These are phyloP conservation scores for Leccinum fallax DNA, from an alignment of 1,284 basidiomycete species.

Conservation along the genomic window DNA sequence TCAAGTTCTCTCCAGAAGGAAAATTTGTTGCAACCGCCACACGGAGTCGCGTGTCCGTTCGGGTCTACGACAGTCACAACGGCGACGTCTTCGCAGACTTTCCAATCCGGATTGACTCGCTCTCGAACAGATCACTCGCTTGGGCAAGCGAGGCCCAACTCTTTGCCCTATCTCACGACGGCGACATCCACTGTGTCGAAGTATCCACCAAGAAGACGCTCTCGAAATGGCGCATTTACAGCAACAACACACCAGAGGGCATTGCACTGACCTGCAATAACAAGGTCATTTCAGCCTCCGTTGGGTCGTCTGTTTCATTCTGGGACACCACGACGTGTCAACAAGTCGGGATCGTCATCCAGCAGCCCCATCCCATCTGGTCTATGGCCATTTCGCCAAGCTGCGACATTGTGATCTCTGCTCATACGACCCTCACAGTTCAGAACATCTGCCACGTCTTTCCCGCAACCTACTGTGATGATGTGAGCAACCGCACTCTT, in stretches of 20 bases:
- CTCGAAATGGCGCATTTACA: neutral
- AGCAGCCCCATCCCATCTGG: neutral
- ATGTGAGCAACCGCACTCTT: neutral
- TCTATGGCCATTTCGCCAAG: too few relatives aligned
- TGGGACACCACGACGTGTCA: neutral
- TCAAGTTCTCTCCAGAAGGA: neutral
- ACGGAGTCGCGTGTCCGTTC: neutral
- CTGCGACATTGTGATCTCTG: too few relatives aligned
- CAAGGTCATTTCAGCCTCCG: neutral
- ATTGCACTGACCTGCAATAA: too few relatives aligned
- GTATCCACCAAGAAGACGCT: neutral
- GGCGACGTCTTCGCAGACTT: neutral
- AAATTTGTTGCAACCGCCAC: neutral
- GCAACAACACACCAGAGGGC: neutral
- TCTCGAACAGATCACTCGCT: neutral
- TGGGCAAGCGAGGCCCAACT: neutral
- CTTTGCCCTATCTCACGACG: neutral
- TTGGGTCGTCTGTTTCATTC: neutral
- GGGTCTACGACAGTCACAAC: neutral
- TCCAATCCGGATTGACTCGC: neutral
- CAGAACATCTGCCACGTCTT: too few relatives aligned
- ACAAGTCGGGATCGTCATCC: neutral
- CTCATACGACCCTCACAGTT: too few relatives aligned
- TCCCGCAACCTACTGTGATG: too few relatives aligned
- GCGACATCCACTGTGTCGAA: neutral